These are phyloP conservation scores for Schizosaccharomyces japonicus DNA, from an alignment of 805 yeast genomes.

Conservation along the genomic window DNA sequence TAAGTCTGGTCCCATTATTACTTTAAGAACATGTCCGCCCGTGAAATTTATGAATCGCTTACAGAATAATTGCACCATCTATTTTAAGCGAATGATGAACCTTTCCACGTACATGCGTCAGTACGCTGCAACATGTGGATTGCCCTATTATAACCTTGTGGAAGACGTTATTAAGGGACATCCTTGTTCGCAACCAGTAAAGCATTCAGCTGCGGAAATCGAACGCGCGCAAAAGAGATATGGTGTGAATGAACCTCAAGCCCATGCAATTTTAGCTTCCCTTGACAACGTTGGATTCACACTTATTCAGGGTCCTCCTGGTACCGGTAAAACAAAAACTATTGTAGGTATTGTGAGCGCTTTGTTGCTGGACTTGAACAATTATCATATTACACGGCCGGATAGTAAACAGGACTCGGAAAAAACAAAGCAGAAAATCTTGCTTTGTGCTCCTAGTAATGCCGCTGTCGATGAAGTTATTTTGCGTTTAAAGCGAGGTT, in stretches of 20 bases:
- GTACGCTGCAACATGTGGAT: slow-evolving; percentile 56
- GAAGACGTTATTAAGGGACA: slow-evolving; percentile 40
- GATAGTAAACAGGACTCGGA: slow-evolving; percentile 7
- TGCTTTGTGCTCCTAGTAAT: slow-evolving; percentile 93
- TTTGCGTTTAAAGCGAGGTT: slow-evolving; percentile 53
- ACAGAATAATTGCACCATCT: slow-evolving; percentile 37
- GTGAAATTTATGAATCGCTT: slow-evolving; percentile 28
- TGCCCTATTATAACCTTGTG: slow-evolving; percentile 59
- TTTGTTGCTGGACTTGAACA: slow-evolving; percentile 18
- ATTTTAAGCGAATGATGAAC: slow-evolving; percentile 51
- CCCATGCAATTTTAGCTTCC: slow-evolving; percentile 61
- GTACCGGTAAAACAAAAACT: slow-evolving; percentile 91
- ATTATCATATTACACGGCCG: slow-evolving; percentile 10
- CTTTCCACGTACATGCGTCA: slow-evolving; percentile 86
- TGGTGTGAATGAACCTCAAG: slow-evolving; percentile 69
- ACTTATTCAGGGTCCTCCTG: slow-evolving; percentile 91
- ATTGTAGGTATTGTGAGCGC: slow-evolving; percentile 78
- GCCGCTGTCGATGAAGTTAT: slow-evolving; percentile 96
- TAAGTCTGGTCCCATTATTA: slow-evolving; percentile 48
- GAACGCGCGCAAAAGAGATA: slow-evolving; percentile 20
- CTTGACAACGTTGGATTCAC: slow-evolving; percentile 51
- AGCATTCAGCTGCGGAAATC: slow-evolving; percentile 15
- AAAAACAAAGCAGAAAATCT: slow-evolving; percentile 28
- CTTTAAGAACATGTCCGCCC: slow-evolving; percentile 35
- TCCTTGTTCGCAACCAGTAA: slow-evolving; percentile 18